A percentile compares a stretch with the other conserved stretches of the same genome.
Conservation (phyloP, 805 yeast genomes). For the Nakazawaea pomicola region DNA sequence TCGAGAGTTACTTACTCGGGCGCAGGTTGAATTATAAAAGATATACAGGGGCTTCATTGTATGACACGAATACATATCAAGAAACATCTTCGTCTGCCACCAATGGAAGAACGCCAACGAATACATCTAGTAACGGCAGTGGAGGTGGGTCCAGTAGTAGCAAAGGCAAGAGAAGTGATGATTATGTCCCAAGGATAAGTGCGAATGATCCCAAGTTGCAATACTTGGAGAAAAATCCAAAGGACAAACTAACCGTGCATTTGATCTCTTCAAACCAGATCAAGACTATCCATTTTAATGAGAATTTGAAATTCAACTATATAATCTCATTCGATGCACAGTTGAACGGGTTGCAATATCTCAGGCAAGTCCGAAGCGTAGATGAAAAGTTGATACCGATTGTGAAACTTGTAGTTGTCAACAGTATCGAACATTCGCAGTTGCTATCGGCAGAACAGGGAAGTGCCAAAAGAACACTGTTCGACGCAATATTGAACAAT, state of each 20-base stretch:
- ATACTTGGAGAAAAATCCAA: slow-evolving; percentile 16
- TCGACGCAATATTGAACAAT: slow-evolving; percentile 18
- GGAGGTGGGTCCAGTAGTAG: neutral
- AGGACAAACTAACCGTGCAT: slow-evolving; percentile 27
- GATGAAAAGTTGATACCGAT: slow-evolving; percentile 31
- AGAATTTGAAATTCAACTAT: slow-evolving; percentile 33
- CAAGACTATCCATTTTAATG: slow-evolving; percentile 26
- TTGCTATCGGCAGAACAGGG: slow-evolving; percentile 17
- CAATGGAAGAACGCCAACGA: too few species aligned
- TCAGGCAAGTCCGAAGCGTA: slow-evolving; percentile 14
- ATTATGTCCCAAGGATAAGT: slow-evolving; percentile 25
- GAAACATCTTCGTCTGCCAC: neutral
- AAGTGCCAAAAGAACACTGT: slow-evolving; percentile 17
- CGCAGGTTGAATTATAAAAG: slow-evolving; percentile 60
- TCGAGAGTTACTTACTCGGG: slow-evolving; percentile 78
- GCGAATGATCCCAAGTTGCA: slow-evolving; percentile 24
- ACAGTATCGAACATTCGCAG: slow-evolving; percentile 40
- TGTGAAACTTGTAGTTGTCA: slow-evolving; percentile 37
- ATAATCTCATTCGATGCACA: slow-evolving; percentile 46
- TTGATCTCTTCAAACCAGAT: slow-evolving; percentile 43
- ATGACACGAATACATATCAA: slow-evolving; percentile 30
- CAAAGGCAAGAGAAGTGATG: slow-evolving; percentile 19
- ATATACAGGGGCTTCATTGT: slow-evolving; percentile 59
- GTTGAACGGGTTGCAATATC: slow-evolving; percentile 22
- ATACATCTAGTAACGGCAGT: too few species aligned